These are phyloP conservation scores for Acacia crassicarpa DNA, from an alignment of 306 rosid species.

Conservation along the genomic window DNA sequence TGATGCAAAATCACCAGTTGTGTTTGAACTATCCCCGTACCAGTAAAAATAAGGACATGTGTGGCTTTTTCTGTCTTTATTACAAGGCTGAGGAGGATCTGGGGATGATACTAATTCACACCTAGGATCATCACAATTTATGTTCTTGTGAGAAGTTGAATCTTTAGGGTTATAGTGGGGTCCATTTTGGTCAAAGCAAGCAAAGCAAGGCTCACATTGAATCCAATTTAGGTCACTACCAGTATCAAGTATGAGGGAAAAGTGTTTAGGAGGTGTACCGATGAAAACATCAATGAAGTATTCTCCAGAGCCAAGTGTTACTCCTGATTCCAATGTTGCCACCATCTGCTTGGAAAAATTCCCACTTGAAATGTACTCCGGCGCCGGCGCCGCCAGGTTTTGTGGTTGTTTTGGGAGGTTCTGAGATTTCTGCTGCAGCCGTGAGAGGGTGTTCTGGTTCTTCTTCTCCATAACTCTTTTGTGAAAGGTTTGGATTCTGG, in stretches of 20 bases:
- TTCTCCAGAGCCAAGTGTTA: conserved; percentile 81
- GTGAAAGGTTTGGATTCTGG: conserved; percentile 70
- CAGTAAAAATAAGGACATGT: conserved; percentile 83
- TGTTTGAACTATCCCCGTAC: conserved; percentile 89
- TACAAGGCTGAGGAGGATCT: conserved; percentile 65
- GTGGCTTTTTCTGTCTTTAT: conserved; percentile 50
- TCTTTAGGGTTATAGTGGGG: conserved; percentile 63
- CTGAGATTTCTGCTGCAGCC: conserved; percentile 36
- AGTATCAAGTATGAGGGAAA: conserved; percentile 78
- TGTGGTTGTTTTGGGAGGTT: background rate
- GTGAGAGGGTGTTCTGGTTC: conserved; percentile 70
- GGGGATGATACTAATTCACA: conserved; percentile 75
- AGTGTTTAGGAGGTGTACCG: conserved; percentile 83
- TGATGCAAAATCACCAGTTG: conserved; percentile 78
- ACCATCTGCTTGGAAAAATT: conserved; percentile 49
- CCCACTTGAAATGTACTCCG: conserved; percentile 41
- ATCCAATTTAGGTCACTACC: conserved; percentile 96
- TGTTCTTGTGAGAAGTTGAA: conserved; percentile 60
- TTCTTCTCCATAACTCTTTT: conserved; percentile 62
- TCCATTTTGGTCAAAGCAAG: conserved; percentile 84
- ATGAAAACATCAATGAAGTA: conserved; percentile 86
- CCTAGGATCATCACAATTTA: conserved; percentile 58
- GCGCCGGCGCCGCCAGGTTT: conserved; percentile 30
- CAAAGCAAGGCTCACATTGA: conserved; percentile 80
- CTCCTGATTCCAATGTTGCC: conserved; percentile 85